Percentiles rank a stretch among this genome's conserved stretches.
phyloP scores from a whole-genome alignment of 371 early-diverging fungal genomes.

The Mucor indicus region DNA sequence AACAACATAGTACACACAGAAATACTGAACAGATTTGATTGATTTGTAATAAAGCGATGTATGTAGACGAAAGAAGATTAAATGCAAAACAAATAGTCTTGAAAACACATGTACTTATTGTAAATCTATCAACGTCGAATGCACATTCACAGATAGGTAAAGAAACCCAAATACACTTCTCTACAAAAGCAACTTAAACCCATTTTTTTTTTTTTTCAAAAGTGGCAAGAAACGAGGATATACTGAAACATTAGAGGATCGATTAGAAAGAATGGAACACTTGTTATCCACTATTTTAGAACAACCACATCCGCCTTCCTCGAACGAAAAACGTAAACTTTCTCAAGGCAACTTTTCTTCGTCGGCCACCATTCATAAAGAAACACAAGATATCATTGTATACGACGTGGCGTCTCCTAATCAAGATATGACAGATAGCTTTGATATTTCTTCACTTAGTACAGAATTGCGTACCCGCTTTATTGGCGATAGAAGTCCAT shows the following conservation, averaged over 20 bases:
- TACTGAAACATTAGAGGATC: slow-evolving; percentile 64
- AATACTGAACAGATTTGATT: no score
- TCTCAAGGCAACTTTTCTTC: no score
- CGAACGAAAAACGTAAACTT: no score
- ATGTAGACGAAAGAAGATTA: slow-evolving; percentile 34
- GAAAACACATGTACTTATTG: slow-evolving; percentile 27
- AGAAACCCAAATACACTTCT: not conserved
- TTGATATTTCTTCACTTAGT: slow-evolving; percentile 21
- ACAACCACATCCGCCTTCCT: no score
- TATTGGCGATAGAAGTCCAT: slow-evolving; percentile 37
- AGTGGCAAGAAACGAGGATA: slow-evolving; percentile 56
- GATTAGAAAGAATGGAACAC: slow-evolving; percentile 65
- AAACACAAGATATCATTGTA: no score
- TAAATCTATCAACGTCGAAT: slow-evolving; percentile 15
- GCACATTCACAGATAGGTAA: slow-evolving; percentile 36
- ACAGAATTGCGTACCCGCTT: slow-evolving; percentile 27
- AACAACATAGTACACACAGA: not conserved
- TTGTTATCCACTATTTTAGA: slow-evolving; percentile 43
- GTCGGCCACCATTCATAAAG: no score
- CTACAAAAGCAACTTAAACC: not conserved
- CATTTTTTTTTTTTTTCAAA: not conserved
- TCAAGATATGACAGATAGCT: no score
- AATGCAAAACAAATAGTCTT: slow-evolving; percentile 21
- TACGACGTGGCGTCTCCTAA: no score
- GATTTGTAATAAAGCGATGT: slow-evolving; percentile 16